Evolutionary conservation across 352 stramenopile species (phyloP).

Genomic region (Globisporangium cystogenes): DNA sequence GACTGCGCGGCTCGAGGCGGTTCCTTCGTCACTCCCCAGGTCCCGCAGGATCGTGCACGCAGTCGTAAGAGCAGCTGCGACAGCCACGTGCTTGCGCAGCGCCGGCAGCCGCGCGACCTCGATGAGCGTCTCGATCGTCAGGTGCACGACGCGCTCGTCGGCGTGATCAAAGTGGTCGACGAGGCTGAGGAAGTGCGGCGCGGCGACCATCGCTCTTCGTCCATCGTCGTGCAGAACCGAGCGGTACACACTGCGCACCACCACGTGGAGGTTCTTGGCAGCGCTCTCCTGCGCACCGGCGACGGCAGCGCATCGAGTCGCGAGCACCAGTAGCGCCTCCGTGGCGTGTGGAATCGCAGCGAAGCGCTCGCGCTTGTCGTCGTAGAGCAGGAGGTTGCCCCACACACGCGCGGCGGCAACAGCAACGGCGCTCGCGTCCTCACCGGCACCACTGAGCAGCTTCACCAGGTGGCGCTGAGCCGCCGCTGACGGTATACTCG

Average conservation of each 20-base stretch:
- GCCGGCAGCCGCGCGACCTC: slow-evolving; percentile 18
- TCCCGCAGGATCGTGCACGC: slow-evolving; percentile 35
- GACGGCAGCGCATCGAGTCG: slow-evolving; percentile 14
- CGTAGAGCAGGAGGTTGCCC: slow-evolving; percentile 53
- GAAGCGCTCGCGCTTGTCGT: slow-evolving; percentile 50
- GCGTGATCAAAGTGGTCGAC: slow-evolving; percentile 37
- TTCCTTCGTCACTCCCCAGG: slow-evolving; percentile 1
- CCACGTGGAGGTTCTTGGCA: slow-evolving; percentile 28
- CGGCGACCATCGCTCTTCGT: slow-evolving; percentile 27
- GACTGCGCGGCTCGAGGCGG: slow-evolving; percentile 3
- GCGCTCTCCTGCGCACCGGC: background rate
- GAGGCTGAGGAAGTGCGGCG: slow-evolving; percentile 39
- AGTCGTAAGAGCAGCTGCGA: slow-evolving; percentile 36
- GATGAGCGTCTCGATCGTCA: slow-evolving; percentile 33
- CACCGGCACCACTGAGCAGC: slow-evolving; percentile 16
- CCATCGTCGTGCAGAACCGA: slow-evolving; percentile 17
- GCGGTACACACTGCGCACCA: slow-evolving; percentile 22
- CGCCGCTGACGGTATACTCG: slow-evolving; percentile 28
- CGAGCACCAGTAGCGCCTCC: slow-evolving; percentile 31
- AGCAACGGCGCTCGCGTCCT: slow-evolving; percentile 9
- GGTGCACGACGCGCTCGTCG: slow-evolving; percentile 26
- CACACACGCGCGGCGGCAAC: slow-evolving; percentile 44
- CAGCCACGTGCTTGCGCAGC: slow-evolving; percentile 25
- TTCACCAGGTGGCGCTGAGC: slow-evolving; percentile 42
- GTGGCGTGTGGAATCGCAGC: slow-evolving; percentile 28